Base-by-base conservation (phyloP, 306 rosid genomes). In the Fagus sylvatica region DNA sequence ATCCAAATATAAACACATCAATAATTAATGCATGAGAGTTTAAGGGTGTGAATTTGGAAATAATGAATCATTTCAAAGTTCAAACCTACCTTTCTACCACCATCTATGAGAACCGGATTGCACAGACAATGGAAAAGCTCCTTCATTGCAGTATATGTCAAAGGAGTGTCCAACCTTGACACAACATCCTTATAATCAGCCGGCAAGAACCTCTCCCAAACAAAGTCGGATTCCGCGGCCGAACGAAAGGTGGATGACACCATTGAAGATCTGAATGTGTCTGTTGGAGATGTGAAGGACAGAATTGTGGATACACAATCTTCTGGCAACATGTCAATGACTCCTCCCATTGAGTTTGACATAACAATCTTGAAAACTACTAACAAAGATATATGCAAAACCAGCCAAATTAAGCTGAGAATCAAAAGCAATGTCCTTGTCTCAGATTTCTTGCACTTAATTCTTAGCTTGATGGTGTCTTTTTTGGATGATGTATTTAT, bases 191-290 rank as follows among this genome's bases (percentile, higher is more conserved):
- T 16, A 30, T 85, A 82, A 80, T 89, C 89, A 13, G 81, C 59
- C 32, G 94, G 94, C 69, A 91, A 75, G 69, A 91, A 82, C 9
- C 43, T 81, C 51, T 71, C 84, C 97, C 97, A 91, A 15, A 91
- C 84, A 1, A 67, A 42, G 76, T 89, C 91, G 7, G 91, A 88
- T 12, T 78, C 60, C 0, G 87, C 81, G 2, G 83, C 88, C 0
- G 87, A 80, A 1, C 61, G 71, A 43, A 91, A 87, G 12, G 65
- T 39, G 15, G 88, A n/a, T 0, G 92, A 89, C 33, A 91, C 74
- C 40, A 84, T 7, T 40, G 91, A 86, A 67, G 75, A 69, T 54
- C 41, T 64, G 55, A 83, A 85, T 43, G 84, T 85, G n/a, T 83
- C 89, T 10, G 43, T 4, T 2, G 94, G 97, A 48, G 89, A 81